phyloP scores from a whole-genome alignment of 371 early-diverging fungal species.

The Actinomucor elegans region DNA sequence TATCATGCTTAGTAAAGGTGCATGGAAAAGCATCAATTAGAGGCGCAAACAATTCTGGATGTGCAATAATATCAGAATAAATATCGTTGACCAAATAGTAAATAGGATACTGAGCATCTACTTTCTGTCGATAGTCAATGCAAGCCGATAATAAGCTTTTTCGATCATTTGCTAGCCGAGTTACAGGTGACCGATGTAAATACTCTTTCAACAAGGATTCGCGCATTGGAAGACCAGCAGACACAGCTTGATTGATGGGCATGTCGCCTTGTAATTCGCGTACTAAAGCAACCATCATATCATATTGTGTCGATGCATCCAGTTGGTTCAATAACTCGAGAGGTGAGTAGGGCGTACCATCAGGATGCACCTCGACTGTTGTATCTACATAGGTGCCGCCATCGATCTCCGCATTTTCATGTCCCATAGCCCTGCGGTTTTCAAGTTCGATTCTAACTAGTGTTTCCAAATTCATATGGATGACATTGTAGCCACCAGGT shows the following conservation, averaged over 20 bases:
- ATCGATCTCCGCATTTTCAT: slow-evolving; percentile 11
- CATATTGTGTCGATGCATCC: neutral
- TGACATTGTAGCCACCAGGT: slow-evolving; percentile 13
- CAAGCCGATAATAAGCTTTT: slow-evolving; percentile 21
- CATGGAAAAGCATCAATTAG: slow-evolving; percentile 26
- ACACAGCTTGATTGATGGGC: slow-evolving; percentile 33
- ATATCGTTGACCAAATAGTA: slow-evolving; percentile 23
- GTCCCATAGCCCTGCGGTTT: neutral
- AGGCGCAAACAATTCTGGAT: slow-evolving; percentile 15
- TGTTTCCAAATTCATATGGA: slow-evolving; percentile 29
- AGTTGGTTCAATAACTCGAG: slow-evolving; percentile 7
- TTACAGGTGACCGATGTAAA: neutral
- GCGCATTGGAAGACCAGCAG: slow-evolving; percentile 24
- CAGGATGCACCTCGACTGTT: neutral
- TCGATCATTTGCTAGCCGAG: no score
- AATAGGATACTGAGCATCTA: slow-evolving; percentile 24
- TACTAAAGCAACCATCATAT: slow-evolving; percentile 18
- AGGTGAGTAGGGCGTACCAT: neutral
- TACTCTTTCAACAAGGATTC: slow-evolving; percentile 12
- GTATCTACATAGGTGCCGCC: neutral
- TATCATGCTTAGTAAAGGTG: slow-evolving; percentile 27
- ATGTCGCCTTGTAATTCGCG: slow-evolving; percentile 30
- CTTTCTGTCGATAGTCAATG: slow-evolving; percentile 17
- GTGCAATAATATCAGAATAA: slow-evolving; percentile 3
- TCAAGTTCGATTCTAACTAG: slow-evolving; percentile 11